Base-by-base conservation (phyloP, 73 alveolate species). In the Paramecium primaurelia region DNA sequence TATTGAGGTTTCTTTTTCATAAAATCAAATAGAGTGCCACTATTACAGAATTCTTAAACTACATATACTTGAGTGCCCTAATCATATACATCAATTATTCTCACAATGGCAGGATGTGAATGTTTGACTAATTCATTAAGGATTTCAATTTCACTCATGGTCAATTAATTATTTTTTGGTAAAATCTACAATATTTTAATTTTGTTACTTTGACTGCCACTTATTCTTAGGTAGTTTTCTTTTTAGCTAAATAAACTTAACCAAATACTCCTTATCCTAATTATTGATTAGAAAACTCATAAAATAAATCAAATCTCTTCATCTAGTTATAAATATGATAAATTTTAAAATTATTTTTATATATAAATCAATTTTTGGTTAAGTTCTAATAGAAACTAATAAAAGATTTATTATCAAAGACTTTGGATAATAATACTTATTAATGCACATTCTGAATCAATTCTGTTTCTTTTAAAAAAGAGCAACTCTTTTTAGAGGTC, bases 191-290 rank as follows among this genome's bases (percentile, higher is more conserved):
- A 3, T 4, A 2, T 3, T 10, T 10, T 9, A 40, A 73, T 37
- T 54, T 22, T n/a, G 37, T 34, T 73, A 73, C 87, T 73, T 73
- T 73, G 26, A 73, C 87, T 16, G 87, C 87, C 36, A 73, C 87
- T 38, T 37, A 38, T 18, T 73, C 87, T 5, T 40, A 14, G 16
- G 58, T 73, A 14, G 87, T 37, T 38, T 73, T 73, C 59, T 73
- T 73, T 14, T 73, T 73, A 6, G 87, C 87, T 9, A 73, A 40
- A 40, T 30, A 73, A 16, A 73, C 87, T 37, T 73, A 38, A 4
- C 87, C 87, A 18, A 73, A 73, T 0, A 34, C 59, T 16, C 87
- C 87, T 36, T 32, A n/a, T 36, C 87, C 87, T 73, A 73, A 73
- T 36, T 20, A 25, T 73, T 73, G 87, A 22, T 73, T 34, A 73